Evolutionary conservation across 495 filamentous ascomycete species (phyloP).

Genomic region (Rhypophila decipiens): DNA sequence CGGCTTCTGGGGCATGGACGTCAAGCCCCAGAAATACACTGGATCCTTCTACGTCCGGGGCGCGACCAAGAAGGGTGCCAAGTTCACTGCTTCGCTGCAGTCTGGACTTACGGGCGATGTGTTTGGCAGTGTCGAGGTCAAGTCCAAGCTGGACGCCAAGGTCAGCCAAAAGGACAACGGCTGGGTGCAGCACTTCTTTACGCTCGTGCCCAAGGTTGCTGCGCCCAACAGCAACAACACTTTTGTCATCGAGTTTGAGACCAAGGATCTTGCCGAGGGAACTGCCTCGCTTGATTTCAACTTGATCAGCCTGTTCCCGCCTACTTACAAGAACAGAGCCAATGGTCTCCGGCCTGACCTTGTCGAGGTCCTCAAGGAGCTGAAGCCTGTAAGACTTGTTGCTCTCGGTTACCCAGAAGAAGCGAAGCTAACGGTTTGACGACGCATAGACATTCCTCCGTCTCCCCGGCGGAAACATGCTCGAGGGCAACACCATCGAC

Average conservation of each 20-base stretch:
- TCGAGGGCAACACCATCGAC: constrained; percentile 49
- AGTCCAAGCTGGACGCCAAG: constrained; percentile 12
- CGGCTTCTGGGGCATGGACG: constrained; percentile 58
- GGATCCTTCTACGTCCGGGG: constrained; percentile 54
- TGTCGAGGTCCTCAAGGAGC: constrained; percentile 44
- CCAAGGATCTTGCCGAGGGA: constrained; percentile 32
- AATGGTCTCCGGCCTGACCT: constrained; percentile 61
- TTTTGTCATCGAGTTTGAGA: constrained; percentile 57
- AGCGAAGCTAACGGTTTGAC: background rate
- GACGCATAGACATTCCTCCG: constrained; percentile 44
- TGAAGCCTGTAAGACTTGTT: constrained; percentile 38
- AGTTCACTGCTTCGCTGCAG: constrained; percentile 40
- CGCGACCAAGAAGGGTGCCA: constrained; percentile 30
- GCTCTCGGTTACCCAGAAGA: background rate
- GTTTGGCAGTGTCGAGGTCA: constrained; percentile 35
- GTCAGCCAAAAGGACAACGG: constrained; percentile 19
- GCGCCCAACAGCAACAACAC: constrained; percentile 60
- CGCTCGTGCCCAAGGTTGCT: constrained; percentile 30
- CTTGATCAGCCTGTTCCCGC: constrained; percentile 60
- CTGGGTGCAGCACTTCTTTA: constrained; percentile 48
- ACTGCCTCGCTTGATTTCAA: constrained; percentile 52
- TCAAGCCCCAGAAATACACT: constrained; percentile 44
- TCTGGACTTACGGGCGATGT: constrained; percentile 41
- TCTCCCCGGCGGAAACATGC: constrained; percentile 63
- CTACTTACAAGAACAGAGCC: constrained; percentile 54